Evolutionary conservation across 2,329 filamentous ascomycete genomes (phyloP).

Genomic region (Fusarium longipes): DNA sequence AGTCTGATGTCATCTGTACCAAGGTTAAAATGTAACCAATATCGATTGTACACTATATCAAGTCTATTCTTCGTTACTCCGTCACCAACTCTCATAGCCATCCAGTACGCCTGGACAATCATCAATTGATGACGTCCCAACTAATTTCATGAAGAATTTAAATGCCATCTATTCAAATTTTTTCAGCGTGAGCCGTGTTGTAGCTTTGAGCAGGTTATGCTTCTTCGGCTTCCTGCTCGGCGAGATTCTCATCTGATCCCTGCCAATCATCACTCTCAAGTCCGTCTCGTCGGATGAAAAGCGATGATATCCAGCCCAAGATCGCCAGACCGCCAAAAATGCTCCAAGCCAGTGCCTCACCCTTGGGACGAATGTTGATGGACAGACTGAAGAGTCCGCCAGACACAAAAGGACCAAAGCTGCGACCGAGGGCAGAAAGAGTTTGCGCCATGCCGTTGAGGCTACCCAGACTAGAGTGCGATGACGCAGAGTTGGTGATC

Average conservation of each 20-base stretch:
- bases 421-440: conserved; percentile 88
- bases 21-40: no score
- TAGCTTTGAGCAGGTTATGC: conserved; percentile 1
- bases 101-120: conserved; percentile 8
- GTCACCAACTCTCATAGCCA: conserved; percentile 2
- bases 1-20: no score
- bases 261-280: conserved; percentile 69
- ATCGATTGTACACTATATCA: neutral
- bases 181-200: neutral
- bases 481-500: conserved; percentile 94
- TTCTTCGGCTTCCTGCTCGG: conserved; percentile 12
- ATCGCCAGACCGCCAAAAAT: conserved; percentile 87
- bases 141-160: conserved; percentile 6
- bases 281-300: conserved; percentile 75
- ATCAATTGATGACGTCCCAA: neutral
- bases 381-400: conserved; percentile 87
- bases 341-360: conserved; percentile 87
- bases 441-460: conserved; percentile 96
- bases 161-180: conserved; percentile 9
- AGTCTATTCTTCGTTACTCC: conserved; percentile 7
- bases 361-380: conserved; percentile 77
- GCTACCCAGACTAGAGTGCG: conserved; percentile 85
- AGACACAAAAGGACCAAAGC: conserved; percentile 87
- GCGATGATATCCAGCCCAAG: conserved; percentile 81
- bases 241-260: conserved; percentile 45